Base-by-base conservation (phyloP, 495 filamentous ascomycete species). In the Cladorrhinum samala region DNA sequence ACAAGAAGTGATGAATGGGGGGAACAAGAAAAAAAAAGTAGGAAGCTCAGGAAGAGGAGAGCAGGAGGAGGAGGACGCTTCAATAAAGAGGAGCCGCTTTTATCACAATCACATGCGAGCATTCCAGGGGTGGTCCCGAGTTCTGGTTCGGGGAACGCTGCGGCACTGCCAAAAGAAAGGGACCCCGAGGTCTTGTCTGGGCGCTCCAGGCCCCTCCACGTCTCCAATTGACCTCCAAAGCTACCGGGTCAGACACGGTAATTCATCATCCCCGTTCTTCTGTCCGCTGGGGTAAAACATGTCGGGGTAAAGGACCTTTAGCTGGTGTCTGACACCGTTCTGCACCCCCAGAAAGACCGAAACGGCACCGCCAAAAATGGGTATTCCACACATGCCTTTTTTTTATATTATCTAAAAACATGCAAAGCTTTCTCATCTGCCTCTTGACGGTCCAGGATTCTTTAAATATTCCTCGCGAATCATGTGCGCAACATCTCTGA, bases 91-190 rank as follows among this genome's bases (percentile, higher is more conserved):
- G 5, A 5, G 27, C 48, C 40, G 56, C 40, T 30, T 42, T 41
- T 38, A 9, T 50, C 21, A 46, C 40, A 41, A 61, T 57, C 58
- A 61, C 58, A 57, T 60, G 58, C 36, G 50, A 50, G n/a, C n/a
- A n/a, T n/a, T n/a, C n/a, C 13, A 25, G n/a, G n/a, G n/a, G n/a
- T n/a, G n/a, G n/a, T n/a, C n/a, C 37, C 11, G 23, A 13, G 20
- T 17, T n/a, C 45, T 9, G 19, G n/a, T 46, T 18, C 3, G 39
- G 39, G 39, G 11, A 18, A n/a, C 11, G 13, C 30, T 37, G 11
- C 13, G n/a, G 17, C 39, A 18, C 39, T 18, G 39, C 39, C 39
- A 14, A 17, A 41, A 9, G 17, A 41, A 37, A 37, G 14, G 7
- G 30, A n/a, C n/a, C n/a, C n/a, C n/a, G n/a, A n/a, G n/a, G n/a